Evolutionary conservation across 2,329 filamentous ascomycete species (phyloP), one percentile per base, ranked within the genome.

Genomic region (Ilyonectria mors-panacis): DNA sequence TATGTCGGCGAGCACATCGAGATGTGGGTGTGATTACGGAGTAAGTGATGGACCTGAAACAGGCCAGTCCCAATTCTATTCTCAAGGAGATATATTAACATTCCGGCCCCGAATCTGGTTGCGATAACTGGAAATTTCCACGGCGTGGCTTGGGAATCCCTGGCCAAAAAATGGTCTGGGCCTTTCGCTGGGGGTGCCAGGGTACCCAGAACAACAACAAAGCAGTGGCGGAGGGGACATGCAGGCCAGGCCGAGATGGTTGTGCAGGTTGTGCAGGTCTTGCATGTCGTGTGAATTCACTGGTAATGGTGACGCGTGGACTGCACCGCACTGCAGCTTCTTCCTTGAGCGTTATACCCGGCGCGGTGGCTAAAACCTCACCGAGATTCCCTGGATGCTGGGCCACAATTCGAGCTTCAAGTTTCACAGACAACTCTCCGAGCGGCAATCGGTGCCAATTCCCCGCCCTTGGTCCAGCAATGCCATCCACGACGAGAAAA

Each of bases 371-470:
- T 47, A 28, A 23, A 30, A 47, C 47, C 47, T 30, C 26, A 17
- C 6, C 26, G 28, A 9, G 44, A 12, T 7, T 21, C 8, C n/a
- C 9, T 45, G 19, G 19, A 45, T 30, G 19, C 48, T 21, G 15
- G 30, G 13, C 19, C 9, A 35, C 30, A 35, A 21, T 21, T 21
- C 30, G 4, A 12, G 13, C 33, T 44, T 57, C 42, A 44, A 26
- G 26, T 33, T 62, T 26, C 39, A 55, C 21, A 55, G 50, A 55
- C 35, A 62, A 26, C 47, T 42, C 12, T n/a, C 13, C 42, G 48
- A 33, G 56, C 56, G 26, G 47, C 48, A 59, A 33, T 33, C 30
- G 30, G 30, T 12, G 28, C 21, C 19, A 47, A n/a, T 30, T 37
- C 53, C 15, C 42, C 42, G 21, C 50, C 55, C 44, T 47, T 10